These are phyloP conservation scores for Populus alba DNA, from an alignment of 345 rosid genomes.

Conservation along the genomic window DNA sequence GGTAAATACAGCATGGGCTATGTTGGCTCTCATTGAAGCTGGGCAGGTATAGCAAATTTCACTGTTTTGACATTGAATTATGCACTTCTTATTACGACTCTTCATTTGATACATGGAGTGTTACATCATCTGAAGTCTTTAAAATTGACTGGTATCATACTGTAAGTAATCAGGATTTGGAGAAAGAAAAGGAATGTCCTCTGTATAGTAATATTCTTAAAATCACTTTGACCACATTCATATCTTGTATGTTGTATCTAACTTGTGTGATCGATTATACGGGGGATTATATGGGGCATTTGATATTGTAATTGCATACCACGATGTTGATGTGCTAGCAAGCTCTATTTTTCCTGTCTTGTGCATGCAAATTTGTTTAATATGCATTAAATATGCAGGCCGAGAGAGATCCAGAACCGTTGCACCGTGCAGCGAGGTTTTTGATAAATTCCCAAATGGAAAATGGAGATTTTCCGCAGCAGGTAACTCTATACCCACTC, in stretches of 20 bases:
- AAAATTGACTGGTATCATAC: not conserved
- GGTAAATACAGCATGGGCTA: constrained; percentile 77
- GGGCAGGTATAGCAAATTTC: constrained; percentile 47
- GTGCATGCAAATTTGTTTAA: not conserved
- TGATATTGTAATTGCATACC: not conserved
- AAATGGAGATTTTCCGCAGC: constrained; percentile 71
- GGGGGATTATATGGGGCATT: not conserved
- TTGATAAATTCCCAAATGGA: constrained; percentile 53
- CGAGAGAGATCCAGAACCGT: constrained; percentile 48
- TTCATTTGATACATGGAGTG: not conserved
- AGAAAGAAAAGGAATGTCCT: not conserved
- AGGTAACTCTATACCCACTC: constrained; percentile 32
- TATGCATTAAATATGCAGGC: constrained; percentile 26
- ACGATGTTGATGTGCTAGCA: not conserved
- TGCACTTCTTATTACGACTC: not conserved
- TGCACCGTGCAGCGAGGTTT: constrained; percentile 52
- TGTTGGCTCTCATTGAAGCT: constrained; percentile 58
- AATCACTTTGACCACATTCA: not conserved
- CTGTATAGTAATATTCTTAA: not conserved
- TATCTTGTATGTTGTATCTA: not conserved
- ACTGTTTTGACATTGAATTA: not conserved
- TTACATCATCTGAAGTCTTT: not conserved
- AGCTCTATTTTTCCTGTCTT: not conserved
- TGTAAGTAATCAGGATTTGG: not conserved
- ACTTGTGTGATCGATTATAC: not conserved